Percentiles rank a stretch among this genome's conserved stretches.
Conservation (phyloP, 164 flowering plant species). For the Macadamia integrifolia region DNA sequence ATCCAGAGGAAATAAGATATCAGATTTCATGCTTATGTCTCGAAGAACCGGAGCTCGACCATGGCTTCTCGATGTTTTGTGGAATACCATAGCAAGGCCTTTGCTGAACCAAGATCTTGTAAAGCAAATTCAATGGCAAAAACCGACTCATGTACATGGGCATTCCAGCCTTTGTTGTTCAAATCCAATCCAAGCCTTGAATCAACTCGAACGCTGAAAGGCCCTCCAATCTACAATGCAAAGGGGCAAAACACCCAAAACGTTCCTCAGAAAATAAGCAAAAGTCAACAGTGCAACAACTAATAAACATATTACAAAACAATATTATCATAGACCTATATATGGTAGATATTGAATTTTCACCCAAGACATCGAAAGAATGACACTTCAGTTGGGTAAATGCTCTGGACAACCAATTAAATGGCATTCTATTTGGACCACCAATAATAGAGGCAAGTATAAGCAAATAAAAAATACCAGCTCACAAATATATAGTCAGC, state of each 20-base stretch:
- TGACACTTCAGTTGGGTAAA: neutral
- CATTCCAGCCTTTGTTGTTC: conserved; percentile 23
- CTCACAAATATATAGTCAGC: no score
- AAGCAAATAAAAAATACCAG: no score
- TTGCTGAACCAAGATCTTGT: conserved; percentile 92
- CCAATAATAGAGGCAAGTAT: no score
- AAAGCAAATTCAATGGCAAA: conserved; percentile 83
- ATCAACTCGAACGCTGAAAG: conserved; percentile 76
- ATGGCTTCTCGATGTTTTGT: conserved; percentile 69
- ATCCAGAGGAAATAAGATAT: no score
- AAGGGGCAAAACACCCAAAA: neutral
- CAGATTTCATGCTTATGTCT: conserved; percentile 16
- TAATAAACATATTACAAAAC: neutral
- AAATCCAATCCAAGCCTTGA: conserved; percentile 48
- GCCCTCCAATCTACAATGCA: conserved; percentile 61
- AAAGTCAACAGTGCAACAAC: neutral
- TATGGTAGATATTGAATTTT: no score
- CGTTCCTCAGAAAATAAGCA: neutral
- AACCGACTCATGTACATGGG: conserved; percentile 44
- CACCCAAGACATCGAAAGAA: neutral
- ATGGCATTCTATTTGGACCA: neutral
- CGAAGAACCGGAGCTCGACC: conserved; percentile 85
- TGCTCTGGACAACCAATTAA: neutral
- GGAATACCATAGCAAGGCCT: conserved; percentile 92
- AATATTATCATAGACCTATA: no score